Percentiles rank a stretch among this genome's conserved stretches.
phyloP scores from a whole-genome alignment of 2,329 filamentous ascomycete species.

The Kalmusia sp. region DNA sequence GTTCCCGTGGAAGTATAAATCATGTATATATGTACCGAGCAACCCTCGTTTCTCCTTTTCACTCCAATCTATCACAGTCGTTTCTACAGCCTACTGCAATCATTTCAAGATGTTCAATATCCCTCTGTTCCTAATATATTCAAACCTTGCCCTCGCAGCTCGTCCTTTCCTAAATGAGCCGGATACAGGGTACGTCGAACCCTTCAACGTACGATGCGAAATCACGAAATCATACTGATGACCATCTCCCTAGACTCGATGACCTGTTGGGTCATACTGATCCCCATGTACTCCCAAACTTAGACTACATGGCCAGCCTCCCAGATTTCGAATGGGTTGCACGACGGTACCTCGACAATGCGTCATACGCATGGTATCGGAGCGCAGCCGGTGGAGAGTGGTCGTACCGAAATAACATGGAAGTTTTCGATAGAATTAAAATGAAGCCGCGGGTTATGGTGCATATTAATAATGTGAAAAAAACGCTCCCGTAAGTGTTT shows the following conservation, averaged over 20 bases:
- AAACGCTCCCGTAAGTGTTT: too few relatives aligned
- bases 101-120: too few relatives aligned
- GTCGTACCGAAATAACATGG: conserved; percentile 60
- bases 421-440: conserved; percentile 53
- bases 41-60: too few relatives aligned
- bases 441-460: conserved; percentile 55
- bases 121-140: too few relatives aligned
- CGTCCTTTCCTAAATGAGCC: conserved; percentile 14
- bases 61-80: too few relatives aligned
- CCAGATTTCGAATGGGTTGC: conserved; percentile 61
- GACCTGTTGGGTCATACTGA: conserved; percentile 7
- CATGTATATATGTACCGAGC: too few relatives aligned
- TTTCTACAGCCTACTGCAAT: too few relatives aligned
- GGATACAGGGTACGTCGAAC: too few relatives aligned
- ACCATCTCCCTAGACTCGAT: conserved; percentile 10
- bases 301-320: conserved; percentile 50
- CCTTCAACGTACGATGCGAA: too few relatives aligned
- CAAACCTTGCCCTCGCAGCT: conserved; percentile 6
- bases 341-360: conserved; percentile 50
- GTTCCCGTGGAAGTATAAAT: too few relatives aligned
- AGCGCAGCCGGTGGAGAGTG: conserved; percentile 60
- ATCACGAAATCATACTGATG: too few relatives aligned
- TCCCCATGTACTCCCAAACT: conserved; percentile 39
- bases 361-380: conserved; percentile 61
- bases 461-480: conserved; percentile 50